phyloP scores from a whole-genome alignment of 176 grass and related monocot genomes.

The Avena eriantha region DNA sequence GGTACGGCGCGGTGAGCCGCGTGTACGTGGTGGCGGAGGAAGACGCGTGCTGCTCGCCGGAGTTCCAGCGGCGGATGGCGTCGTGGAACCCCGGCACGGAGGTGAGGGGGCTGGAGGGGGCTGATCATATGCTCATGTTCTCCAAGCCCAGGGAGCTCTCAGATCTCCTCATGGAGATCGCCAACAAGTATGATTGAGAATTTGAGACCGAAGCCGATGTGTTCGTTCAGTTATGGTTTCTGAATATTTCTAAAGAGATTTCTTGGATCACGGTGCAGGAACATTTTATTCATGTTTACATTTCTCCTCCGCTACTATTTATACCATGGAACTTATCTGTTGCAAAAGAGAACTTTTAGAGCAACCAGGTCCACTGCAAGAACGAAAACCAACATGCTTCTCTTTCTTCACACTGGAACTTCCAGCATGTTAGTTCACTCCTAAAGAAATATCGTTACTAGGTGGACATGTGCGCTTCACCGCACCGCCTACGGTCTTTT shows the following conservation, averaged over 20 bases:
- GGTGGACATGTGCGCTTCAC: too few relatives aligned
- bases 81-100: constrained; percentile 48
- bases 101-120: constrained; percentile 32
- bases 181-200: neutral
- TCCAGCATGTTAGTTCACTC: too few relatives aligned
- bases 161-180: constrained; percentile 38
- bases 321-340: too few relatives aligned
- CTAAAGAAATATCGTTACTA: too few relatives aligned
- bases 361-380: too few relatives aligned
- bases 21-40: constrained; percentile 49
- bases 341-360: too few relatives aligned
- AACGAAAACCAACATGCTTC: too few relatives aligned
- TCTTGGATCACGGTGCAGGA: neutral
- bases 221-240: neutral
- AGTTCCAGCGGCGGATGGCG: constrained; percentile 43
- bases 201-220: neutral
- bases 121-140: constrained; percentile 66
- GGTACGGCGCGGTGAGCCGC: constrained; percentile 45
- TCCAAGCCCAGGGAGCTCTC: constrained; percentile 52
- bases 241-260: neutral
- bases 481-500: too few relatives aligned
- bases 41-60: neutral
- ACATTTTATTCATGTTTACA: neutral
- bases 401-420: too few relatives aligned
- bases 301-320: neutral